phyloP scores from a whole-genome alignment of 78 protist genomes.

The Monosiga brevicollis region DNA sequence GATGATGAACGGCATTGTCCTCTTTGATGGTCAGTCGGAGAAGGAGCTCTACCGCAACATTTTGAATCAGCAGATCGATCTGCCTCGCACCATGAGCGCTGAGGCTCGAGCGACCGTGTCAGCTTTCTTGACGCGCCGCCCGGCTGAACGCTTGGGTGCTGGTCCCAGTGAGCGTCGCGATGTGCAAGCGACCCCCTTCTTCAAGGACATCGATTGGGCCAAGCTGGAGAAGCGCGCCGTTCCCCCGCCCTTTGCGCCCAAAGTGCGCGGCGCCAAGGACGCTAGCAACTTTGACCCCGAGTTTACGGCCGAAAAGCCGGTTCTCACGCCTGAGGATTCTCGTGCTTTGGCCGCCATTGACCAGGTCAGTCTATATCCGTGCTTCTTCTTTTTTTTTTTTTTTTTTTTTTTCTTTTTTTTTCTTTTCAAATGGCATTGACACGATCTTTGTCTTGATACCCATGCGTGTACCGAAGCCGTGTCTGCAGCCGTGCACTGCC shows the following conservation, averaged over 20 bases:
- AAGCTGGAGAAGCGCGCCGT: neutral
- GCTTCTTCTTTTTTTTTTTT: neutral
- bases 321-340: neutral
- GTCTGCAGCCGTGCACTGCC: too few relatives aligned
- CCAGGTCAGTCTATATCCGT: neutral
- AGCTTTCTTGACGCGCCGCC: neutral
- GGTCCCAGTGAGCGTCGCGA: slow-evolving; percentile 6
- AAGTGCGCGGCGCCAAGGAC: neutral
- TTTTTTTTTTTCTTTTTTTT: too few relatives aligned
- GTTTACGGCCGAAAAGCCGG: neutral
- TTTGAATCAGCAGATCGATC: neutral
- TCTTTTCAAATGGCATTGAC: too few relatives aligned
- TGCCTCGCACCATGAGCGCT: neutral
- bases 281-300: slow-evolving; percentile 7
- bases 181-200: slow-evolving; percentile 47
- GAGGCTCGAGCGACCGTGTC: neutral
- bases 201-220: slow-evolving; percentile 44
- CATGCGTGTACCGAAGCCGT: too few relatives aligned
- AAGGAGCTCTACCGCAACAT: slow-evolving; percentile 48
- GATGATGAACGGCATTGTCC: slow-evolving; percentile 54
- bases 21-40: slow-evolving; percentile 34
- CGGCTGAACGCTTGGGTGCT: slow-evolving; percentile 31
- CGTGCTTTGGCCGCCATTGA: neutral
- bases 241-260: slow-evolving; percentile 12
- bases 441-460: too few relatives aligned